Conservation (phyloP, 2,329 filamentous ascomycete species). For the Cercospora sp. region DNA sequence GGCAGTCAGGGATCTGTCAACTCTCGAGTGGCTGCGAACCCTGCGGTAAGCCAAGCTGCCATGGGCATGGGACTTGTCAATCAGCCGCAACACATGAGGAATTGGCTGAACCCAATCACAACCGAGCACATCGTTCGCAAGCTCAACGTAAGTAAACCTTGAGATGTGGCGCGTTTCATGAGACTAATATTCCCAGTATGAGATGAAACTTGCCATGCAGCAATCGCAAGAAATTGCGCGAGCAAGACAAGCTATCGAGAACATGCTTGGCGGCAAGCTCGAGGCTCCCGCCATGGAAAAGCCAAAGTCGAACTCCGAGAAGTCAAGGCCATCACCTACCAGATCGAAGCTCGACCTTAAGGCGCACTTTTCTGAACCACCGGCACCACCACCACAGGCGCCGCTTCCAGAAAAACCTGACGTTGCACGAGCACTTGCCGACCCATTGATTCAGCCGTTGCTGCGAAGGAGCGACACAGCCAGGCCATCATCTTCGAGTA, state of each 20-base stretch:
- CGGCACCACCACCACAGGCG: slow-evolving; percentile 88
- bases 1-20: slow-evolving; percentile 57
- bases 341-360: slow-evolving; percentile 74
- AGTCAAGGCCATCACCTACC: slow-evolving; percentile 48
- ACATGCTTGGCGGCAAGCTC: slow-evolving; percentile 72
- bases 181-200: slow-evolving; percentile 59
- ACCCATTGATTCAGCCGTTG: slow-evolving; percentile 56
- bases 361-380: slow-evolving; percentile 85
- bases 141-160: slow-evolving; percentile 64
- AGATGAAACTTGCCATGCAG: slow-evolving; percentile 85
- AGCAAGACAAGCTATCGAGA: slow-evolving; percentile 77
- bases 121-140: slow-evolving; percentile 94
- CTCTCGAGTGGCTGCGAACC: slow-evolving; percentile 60
- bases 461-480: slow-evolving; percentile 77
- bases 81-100: slow-evolving; percentile 74
- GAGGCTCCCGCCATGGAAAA: slow-evolving; percentile 44
- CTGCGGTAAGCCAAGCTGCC: slow-evolving; percentile 52
- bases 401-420: slow-evolving; percentile 93
- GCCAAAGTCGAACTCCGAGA: slow-evolving; percentile 49
- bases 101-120: slow-evolving; percentile 84
- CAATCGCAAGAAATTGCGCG: slow-evolving; percentile 83
- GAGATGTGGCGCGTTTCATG: neutral
- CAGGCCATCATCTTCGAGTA: slow-evolving; percentile 58
- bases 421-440: slow-evolving; percentile 53
- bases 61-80: slow-evolving; percentile 60